Base-by-base conservation (phyloP, 2,329 filamentous ascomycete genomes). In the Lecanosticta acicola region DNA sequence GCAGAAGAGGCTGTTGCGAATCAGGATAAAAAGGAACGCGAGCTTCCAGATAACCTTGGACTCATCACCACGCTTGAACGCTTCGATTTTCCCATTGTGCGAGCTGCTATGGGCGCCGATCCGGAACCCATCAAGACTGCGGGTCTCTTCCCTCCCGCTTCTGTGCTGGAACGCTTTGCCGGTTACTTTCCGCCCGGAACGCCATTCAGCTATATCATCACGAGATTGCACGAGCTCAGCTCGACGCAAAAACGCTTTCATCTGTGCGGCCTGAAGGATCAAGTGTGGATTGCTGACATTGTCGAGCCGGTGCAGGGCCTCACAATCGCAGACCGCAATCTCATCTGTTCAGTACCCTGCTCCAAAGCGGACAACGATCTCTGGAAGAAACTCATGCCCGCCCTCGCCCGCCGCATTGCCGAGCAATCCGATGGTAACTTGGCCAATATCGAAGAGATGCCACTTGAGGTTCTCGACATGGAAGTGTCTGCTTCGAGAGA, bases 131-230 rank as follows among this genome's bases (percentile, higher is more conserved):
- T 97, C 41, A 70, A 71, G 36, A 74, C 77, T 1, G 91, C 88
- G 0, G 87, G 85, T 18, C 74, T 97, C 32, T 75, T 83, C 39
- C 87, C 91, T 3, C 86, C 89, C 0, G 73, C 79, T 1, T 66
- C 75, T 19, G 75, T 88, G 2, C 71, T 95, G 26, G 80, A 93
- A 60, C 77, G 79, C 5, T 93, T 97, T 61, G 77, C 85, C 1
- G 77, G 79, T 2, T 93, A 91, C 62, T 95, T 95, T 58, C 87
- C 90, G 0, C 78, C 81, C 0, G 77, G 78, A 4, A 90, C 87
- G 0, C 87, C 90, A 0, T 85, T 97, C 56, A 84, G 82, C 53
- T 95, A 89, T 60, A 81, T 97, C 48, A 68, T 97, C 45, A 73
- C 83, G 50, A 84, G 85, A 2, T 72, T 97, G 39, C 75, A 84